These are phyloP conservation scores for Cordyceps militaris DNA, from an alignment of 2,329 filamentous ascomycete genomes.

Conservation along the genomic window DNA sequence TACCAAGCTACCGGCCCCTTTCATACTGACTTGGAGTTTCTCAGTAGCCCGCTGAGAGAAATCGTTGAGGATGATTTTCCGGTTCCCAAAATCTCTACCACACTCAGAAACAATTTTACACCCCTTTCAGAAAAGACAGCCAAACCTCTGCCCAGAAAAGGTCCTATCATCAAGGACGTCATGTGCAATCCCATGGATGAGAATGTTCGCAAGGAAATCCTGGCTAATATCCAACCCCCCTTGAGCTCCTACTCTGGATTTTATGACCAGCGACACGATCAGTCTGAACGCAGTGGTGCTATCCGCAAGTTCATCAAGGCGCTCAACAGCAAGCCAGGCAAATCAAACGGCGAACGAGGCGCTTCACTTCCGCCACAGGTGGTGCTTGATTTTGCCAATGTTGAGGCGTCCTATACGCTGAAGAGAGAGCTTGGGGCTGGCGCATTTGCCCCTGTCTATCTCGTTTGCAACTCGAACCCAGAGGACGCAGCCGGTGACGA, in stretches of 20 bases:
- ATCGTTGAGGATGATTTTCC: slow-evolving; percentile 47
- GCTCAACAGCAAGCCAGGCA: slow-evolving; percentile 45
- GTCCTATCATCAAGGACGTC: slow-evolving; percentile 69
- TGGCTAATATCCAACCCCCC: slow-evolving; percentile 66
- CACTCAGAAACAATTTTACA: slow-evolving; percentile 37
- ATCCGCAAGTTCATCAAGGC: slow-evolving; percentile 77
- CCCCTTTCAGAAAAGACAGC: slow-evolving; percentile 26
- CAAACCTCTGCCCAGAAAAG: slow-evolving; percentile 45
- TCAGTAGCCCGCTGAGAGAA: slow-evolving; percentile 69
- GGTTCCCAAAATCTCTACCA: slow-evolving; percentile 42
- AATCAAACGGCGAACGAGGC: slow-evolving; percentile 53
- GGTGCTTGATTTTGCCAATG: slow-evolving; percentile 59
- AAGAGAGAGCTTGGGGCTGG: slow-evolving; percentile 85
- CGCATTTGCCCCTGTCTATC: slow-evolving; percentile 91
- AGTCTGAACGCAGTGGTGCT: slow-evolving; percentile 61
- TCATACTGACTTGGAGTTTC: slow-evolving; percentile 32
- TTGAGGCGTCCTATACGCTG: slow-evolving; percentile 63
- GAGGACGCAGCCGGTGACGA: slow-evolving; percentile 39
- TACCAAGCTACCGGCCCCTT: slow-evolving; percentile 20
- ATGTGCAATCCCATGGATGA: slow-evolving; percentile 89
- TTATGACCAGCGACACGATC: slow-evolving; percentile 59
- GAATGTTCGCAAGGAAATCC: slow-evolving; percentile 64
- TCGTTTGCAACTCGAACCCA: slow-evolving; percentile 66
- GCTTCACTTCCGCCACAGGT: slow-evolving; percentile 53
- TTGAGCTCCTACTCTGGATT: slow-evolving; percentile 72